Evolutionary conservation across 179 eudicot genomes (phyloP).

Genomic region (Beta macrorhiza): DNA sequence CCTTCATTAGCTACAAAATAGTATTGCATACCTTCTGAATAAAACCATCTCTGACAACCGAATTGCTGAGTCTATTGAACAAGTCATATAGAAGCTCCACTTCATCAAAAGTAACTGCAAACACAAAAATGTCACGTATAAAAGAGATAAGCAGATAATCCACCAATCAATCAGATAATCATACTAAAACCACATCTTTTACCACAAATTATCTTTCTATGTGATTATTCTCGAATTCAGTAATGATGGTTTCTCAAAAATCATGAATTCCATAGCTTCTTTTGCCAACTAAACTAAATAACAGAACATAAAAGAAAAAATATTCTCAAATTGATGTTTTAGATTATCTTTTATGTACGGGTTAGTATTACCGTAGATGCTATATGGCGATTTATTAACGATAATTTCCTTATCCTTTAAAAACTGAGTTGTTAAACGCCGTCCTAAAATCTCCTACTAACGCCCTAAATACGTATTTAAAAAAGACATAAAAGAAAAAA

Average conservation of each 20-base stretch:
- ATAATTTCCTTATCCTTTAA: too few relatives aligned
- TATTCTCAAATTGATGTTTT: too few relatives aligned
- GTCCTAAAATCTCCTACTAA: too few relatives aligned
- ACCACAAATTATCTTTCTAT: not conserved
- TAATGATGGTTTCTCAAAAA: not conserved
- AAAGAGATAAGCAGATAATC: not conserved
- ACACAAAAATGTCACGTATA: not conserved
- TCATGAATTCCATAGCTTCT: not conserved
- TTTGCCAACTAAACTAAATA: not conserved
- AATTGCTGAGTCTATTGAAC: constrained; percentile 35
- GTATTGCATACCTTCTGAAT: constrained; percentile 42
- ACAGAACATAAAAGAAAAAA: not conserved
- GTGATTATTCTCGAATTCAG: not conserved
- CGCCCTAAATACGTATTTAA: too few relatives aligned
- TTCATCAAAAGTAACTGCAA: constrained; percentile 36
- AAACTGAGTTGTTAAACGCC: too few relatives aligned
- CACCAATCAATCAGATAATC: not conserved
- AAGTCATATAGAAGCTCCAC: constrained; percentile 35
- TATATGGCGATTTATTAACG: too few relatives aligned
- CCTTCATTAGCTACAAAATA: not conserved
- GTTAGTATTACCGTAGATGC: too few relatives aligned
- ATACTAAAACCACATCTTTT: not conserved
- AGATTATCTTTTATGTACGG: too few relatives aligned
- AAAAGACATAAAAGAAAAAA: too few relatives aligned
- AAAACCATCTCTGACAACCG: constrained; percentile 46